A percentile compares a stretch with the other conserved stretches of the same genome.
These are phyloP conservation scores for Tilletia indica DNA, from an alignment of 1,284 basidiomycete species.

Conservation along the genomic window DNA sequence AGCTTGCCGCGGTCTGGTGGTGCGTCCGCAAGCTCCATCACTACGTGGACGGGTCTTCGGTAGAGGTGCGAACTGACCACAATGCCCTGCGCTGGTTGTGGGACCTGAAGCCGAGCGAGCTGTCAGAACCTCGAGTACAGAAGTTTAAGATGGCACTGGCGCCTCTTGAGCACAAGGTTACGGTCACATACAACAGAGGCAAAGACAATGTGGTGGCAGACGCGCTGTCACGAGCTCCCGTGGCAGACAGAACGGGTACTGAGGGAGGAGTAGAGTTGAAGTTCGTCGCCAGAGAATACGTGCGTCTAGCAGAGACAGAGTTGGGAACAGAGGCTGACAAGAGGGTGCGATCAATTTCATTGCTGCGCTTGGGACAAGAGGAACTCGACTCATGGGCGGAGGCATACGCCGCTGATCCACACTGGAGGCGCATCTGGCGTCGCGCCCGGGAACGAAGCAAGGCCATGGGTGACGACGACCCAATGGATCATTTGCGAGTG, in stretches of 20 bases:
- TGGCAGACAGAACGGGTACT: neutral
- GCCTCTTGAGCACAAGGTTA: neutral
- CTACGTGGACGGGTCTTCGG: constrained; percentile 40
- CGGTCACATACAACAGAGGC: neutral
- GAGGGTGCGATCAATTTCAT: neutral
- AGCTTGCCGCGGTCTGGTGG: constrained; percentile 56
- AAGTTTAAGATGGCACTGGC: neutral
- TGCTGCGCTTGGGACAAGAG: neutral
- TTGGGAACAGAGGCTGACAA: neutral
- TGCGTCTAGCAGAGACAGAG: neutral
- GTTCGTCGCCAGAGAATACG: neutral
- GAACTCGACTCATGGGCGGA: neutral
- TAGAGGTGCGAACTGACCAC: constrained; percentile 27
- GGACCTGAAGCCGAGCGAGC: neutral
- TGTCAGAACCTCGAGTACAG: neutral
- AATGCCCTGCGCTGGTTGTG: constrained; percentile 16
- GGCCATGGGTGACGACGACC: no score
- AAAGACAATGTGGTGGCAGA: neutral
- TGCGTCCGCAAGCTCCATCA: constrained; percentile 54
- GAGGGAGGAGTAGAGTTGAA: neutral
- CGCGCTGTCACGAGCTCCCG: neutral
- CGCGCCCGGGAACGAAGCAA: neutral
- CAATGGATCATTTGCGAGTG: no score
- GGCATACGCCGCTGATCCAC: neutral
- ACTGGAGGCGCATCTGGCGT: neutral